Evolutionary conservation across 176 grass and related monocot species (phyloP).

Genomic region (Poa annua): DNA sequence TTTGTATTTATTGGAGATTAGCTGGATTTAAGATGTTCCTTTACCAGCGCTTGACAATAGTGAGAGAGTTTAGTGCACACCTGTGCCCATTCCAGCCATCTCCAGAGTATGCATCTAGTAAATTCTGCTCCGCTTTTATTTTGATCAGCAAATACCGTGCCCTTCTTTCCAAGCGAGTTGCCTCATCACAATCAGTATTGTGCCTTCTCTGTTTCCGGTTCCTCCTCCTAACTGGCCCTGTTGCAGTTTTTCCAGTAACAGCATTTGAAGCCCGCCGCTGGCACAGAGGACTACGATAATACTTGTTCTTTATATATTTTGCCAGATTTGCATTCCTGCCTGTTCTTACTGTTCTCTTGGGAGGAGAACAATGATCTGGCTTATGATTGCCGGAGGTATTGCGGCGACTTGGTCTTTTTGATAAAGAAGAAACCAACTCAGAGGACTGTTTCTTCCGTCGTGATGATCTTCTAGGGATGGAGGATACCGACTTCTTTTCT

Average conservation of each 20-base stretch:
- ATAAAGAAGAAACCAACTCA: conserved; percentile 45
- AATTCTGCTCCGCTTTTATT: conserved; percentile 89
- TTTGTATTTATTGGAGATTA: neutral
- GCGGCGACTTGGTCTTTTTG: conserved; percentile 34
- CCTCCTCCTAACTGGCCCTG: conserved; percentile 39
- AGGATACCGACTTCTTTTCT: conserved; percentile 59
- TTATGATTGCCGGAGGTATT: conserved; percentile 55
- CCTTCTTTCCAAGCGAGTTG: conserved; percentile 77
- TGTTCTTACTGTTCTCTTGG: conserved; percentile 53
- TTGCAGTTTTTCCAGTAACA: conserved; percentile 48
- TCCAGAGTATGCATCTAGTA: conserved; percentile 91
- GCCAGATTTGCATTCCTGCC: conserved; percentile 38
- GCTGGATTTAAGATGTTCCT: conserved; percentile 30
- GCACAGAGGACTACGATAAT: conserved; percentile 46
- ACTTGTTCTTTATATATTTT: conserved; percentile 48
- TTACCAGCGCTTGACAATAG: neutral
- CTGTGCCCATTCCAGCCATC: conserved; percentile 99
- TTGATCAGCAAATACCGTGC: conserved; percentile 80
- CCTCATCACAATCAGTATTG: conserved; percentile 66
- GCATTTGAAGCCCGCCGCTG: conserved; percentile 36
- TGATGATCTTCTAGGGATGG: conserved; percentile 51
- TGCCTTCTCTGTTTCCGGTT: conserved; percentile 62
- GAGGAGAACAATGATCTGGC: conserved; percentile 35
- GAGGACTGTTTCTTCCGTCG: conserved; percentile 32
- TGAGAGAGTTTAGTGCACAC: conserved; percentile 45